A percentile compares a stretch with the other conserved stretches of the same genome.
Conservation (phyloP, 2,329 filamentous ascomycete species). For the Colletotrichum tropicale region DNA sequence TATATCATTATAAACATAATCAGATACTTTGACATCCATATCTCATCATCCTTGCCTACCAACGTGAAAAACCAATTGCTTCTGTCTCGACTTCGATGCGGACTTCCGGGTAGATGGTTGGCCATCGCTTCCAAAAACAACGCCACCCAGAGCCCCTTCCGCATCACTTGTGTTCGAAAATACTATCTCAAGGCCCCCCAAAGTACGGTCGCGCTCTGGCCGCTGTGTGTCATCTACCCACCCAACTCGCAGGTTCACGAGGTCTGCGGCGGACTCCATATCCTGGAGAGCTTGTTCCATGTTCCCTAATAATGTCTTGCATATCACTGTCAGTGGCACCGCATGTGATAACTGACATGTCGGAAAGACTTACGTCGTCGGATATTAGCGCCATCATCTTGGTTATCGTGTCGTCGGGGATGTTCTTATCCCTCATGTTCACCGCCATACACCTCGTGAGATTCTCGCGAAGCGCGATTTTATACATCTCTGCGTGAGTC, state of each 20-base stretch:
- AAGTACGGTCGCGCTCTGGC: not conserved
- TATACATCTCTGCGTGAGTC: conserved; percentile 19
- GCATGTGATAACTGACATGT: not conserved
- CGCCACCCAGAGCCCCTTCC: not conserved
- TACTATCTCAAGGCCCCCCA: not conserved
- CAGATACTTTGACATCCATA: not conserved
- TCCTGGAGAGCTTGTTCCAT: not conserved
- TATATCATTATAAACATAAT: not conserved
- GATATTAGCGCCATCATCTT: conserved; percentile 23
- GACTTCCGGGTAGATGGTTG: not conserved
- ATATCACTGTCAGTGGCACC: not conserved
- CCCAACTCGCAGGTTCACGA: not conserved
- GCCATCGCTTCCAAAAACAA: not conserved
- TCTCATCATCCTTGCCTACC: not conserved
- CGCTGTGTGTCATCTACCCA: not conserved
- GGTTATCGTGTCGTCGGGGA: conserved; percentile 24
- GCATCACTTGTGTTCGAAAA: not conserved
- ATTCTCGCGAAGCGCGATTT: conserved; percentile 13
- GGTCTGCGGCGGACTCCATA: not conserved
- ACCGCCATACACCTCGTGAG: conserved; percentile 6
- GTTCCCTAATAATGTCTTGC: not conserved
- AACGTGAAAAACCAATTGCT: not conserved
- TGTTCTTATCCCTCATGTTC: not conserved
- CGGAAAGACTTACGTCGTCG: conserved; percentile 6
- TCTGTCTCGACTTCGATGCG: not conserved